These are phyloP conservation scores for Tolypocladium nubicola DNA, from an alignment of 2,329 filamentous ascomycete species.

Conservation along the genomic window DNA sequence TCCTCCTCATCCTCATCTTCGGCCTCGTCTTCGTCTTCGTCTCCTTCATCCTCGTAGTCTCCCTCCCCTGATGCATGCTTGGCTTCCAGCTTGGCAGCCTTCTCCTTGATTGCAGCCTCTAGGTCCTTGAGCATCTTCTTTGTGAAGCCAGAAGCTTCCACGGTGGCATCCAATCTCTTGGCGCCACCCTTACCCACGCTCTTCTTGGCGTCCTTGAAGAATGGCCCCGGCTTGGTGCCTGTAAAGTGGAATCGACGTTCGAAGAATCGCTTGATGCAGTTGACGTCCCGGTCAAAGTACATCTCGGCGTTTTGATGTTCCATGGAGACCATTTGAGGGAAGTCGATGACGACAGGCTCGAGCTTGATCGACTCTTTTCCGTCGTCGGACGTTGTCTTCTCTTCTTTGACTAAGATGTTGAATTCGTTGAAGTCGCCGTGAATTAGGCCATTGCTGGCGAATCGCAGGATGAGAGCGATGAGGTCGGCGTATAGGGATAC, in stretches of 20 bases:
- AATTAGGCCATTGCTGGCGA: conserved; percentile 82
- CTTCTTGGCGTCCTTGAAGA: conserved; percentile 76
- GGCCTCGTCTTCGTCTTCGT: conserved; percentile 17
- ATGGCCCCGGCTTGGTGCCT: conserved; percentile 71
- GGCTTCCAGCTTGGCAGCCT: conserved; percentile 39
- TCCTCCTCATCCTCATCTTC: conserved; percentile 15
- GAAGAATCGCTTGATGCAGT: conserved; percentile 93
- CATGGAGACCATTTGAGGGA: conserved; percentile 95
- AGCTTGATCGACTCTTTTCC: conserved; percentile 37
- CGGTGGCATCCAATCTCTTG: conserved; percentile 71
- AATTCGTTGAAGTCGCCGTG: conserved; percentile 99
- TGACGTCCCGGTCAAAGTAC: conserved; percentile 94
- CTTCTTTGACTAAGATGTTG: conserved; percentile 90
- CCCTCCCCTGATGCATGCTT: conserved; percentile 16
- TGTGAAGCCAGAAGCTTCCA: conserved; percentile 89
- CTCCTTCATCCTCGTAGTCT: conserved; percentile 15
- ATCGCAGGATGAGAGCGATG: conserved; percentile 71
- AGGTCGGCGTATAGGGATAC: conserved; percentile 84
- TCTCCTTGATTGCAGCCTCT: conserved; percentile 79
- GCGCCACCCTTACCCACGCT: conserved; percentile 53
- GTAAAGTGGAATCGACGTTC: conserved; percentile 80
- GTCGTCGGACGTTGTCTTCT: conserved; percentile 29
- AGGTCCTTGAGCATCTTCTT: conserved; percentile 95
- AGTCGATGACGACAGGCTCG: conserved; percentile 85
- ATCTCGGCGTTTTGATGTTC: conserved; percentile 89